phyloP scores from a whole-genome alignment of 2,329 filamentous ascomycete genomes.

The Simplicillium aogashimaense region DNA sequence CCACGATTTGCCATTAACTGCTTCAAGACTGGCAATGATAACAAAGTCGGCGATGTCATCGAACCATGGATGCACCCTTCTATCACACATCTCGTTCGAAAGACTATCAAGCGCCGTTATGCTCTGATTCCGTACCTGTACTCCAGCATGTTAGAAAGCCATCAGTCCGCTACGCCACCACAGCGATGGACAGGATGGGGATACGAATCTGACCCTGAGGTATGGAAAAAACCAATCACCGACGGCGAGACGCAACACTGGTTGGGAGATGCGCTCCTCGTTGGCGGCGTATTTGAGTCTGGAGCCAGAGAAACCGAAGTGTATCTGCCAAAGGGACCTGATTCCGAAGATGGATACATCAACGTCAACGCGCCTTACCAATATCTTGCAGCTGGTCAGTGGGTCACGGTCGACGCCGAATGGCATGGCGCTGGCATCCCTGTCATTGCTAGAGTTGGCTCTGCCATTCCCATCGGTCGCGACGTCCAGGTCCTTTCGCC shows the following conservation, averaged over 20 bases:
- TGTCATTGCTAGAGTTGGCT: conserved; percentile 26
- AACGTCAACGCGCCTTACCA: conserved; percentile 54
- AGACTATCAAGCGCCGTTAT: conserved; percentile 60
- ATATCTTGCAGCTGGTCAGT: conserved; percentile 35
- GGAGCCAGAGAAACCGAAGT: conserved; percentile 42
- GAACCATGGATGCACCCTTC: conserved; percentile 72
- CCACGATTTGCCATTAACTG: conserved; percentile 69
- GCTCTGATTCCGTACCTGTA: conserved; percentile 65
- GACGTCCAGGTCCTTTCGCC: conserved; percentile 25
- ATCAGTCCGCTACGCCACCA: conserved; percentile 50
- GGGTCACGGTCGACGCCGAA: conserved; percentile 27
- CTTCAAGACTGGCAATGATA: conserved; percentile 63
- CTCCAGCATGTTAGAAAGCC: conserved; percentile 51
- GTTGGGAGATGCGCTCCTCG: conserved; percentile 56
- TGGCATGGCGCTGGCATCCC: conserved; percentile 32
- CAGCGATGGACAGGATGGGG: conserved; percentile 69
- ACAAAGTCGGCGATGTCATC: conserved; percentile 60
- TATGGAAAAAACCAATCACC: conserved; percentile 52
- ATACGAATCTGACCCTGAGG: conserved; percentile 54
- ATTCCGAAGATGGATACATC: conserved; percentile 45
- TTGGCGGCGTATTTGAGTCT: conserved; percentile 58
- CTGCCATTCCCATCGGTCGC: conserved; percentile 26
- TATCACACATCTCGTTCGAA: conserved; percentile 51
- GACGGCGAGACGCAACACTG: conserved; percentile 63
- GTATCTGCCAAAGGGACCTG: conserved; percentile 47